Evolutionary conservation across 257 asterid species (phyloP).

Genomic region (Penstemon barbatus): DNA sequence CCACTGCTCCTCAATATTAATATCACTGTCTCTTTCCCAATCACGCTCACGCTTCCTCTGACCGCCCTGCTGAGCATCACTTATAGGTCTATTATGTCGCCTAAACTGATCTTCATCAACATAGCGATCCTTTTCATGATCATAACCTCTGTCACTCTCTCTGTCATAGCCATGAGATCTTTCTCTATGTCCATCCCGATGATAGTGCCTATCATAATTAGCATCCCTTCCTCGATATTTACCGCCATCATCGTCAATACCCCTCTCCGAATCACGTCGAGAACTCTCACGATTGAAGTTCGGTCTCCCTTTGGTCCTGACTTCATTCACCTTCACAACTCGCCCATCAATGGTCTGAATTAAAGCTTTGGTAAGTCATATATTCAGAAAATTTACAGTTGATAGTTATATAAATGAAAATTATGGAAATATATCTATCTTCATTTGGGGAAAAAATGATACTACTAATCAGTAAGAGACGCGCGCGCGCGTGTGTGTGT

Average conservation of each 20-base stretch:
- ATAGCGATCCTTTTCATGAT: conserved; percentile 43
- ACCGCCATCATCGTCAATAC: conserved; percentile 44
- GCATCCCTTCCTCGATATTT: conserved; percentile 55
- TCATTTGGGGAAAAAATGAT: not conserved
- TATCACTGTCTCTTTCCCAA: conserved; percentile 56
- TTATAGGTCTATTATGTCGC: conserved; percentile 40
- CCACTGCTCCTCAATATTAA: conserved; percentile 49
- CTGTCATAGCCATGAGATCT: conserved; percentile 52
- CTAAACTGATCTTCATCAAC: conserved; percentile 50
- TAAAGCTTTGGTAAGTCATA: conserved; percentile 26
- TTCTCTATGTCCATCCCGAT: conserved; percentile 51
- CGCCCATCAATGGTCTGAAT: conserved; percentile 73
- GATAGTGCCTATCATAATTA: conserved; percentile 41
- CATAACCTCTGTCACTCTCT: conserved; percentile 53
- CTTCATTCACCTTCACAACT: conserved; percentile 70
- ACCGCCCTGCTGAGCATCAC: conserved; percentile 44
- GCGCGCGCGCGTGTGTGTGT: too few relatives aligned
- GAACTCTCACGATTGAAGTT: conserved; percentile 52
- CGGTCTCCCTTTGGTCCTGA: conserved; percentile 60
- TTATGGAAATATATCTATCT: not conserved
- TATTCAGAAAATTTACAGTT: conserved; percentile 23
- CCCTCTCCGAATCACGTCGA: conserved; percentile 56
- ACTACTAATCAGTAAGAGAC: not conserved
- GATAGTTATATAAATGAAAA: conserved; percentile 4
- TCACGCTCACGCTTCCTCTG: conserved; percentile 56